Percentiles rank a stretch among this genome's conserved stretches.
phyloP scores from a whole-genome alignment of 1,284 basidiomycete genomes.

The Coniferiporia sulphurascens region DNA sequence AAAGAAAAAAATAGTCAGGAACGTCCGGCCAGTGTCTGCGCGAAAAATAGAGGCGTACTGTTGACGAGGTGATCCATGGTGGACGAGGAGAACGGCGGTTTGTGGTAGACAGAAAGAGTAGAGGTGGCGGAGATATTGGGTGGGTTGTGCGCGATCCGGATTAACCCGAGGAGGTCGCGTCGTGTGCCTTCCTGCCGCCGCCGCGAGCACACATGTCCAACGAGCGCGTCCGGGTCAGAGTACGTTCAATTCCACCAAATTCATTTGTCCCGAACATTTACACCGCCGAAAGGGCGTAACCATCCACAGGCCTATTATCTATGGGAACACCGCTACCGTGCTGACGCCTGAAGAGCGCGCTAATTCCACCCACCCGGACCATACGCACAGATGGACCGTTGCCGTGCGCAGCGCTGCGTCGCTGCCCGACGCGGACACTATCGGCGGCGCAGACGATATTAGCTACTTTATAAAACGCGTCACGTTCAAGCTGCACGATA shows the following conservation, averaged over 20 bases:
- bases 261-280: too few species aligned
- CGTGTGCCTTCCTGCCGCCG: slow-evolving; percentile 18
- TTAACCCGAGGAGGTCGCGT: slow-evolving; percentile 5
- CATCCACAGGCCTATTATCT: slow-evolving; percentile 89
- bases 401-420: slow-evolving; percentile 82
- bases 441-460: slow-evolving; percentile 85
- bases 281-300: slow-evolving; percentile 65
- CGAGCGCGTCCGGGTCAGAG: slow-evolving; percentile 71
- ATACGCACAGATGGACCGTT: slow-evolving; percentile 97
- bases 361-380: slow-evolving; percentile 52
- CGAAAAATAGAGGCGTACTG: slow-evolving; percentile 26
- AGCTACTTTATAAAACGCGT: slow-evolving; percentile 91
- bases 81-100: not conserved
- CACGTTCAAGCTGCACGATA: slow-evolving; percentile 97
- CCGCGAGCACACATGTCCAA: slow-evolving; percentile 40
- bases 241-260: slow-evolving; percentile 42
- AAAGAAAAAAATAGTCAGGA: slow-evolving; percentile 10
- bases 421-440: slow-evolving; percentile 55
- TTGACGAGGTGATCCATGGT: slow-evolving; percentile 23
- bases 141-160: not conserved
- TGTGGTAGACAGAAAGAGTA: not conserved
- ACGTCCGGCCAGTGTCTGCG: slow-evolving; percentile 8
- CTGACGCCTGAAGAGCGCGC: slow-evolving; percentile 76
- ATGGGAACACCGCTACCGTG: slow-evolving; percentile 91
- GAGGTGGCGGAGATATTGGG: too few species aligned